A percentile compares a stretch with the other conserved stretches of the same genome.
Evolutionary conservation across 306 rosid genomes (phyloP).

Genomic region (Prunus campanulata): DNA sequence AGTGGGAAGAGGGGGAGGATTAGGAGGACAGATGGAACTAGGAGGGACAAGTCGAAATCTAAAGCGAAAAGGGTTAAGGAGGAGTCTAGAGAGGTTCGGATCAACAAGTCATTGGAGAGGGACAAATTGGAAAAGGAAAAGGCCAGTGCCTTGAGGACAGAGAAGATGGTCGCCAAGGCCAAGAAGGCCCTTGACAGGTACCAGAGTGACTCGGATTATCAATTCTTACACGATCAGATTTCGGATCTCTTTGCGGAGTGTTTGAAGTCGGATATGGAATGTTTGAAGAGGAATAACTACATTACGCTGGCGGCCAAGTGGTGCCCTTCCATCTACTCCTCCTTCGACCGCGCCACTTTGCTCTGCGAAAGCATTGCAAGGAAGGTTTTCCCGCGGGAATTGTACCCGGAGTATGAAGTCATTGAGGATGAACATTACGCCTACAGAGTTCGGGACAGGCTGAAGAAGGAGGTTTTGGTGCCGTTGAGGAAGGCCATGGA

Average conservation of each 20-base stretch:
- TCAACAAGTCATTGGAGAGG: neutral
- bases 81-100: neutral
- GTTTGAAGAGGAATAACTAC: constrained; percentile 7
- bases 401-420: constrained; percentile 37
- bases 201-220: constrained; percentile 26
- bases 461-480: constrained; percentile 49
- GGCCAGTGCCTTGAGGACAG: constrained; percentile 26
- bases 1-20: neutral
- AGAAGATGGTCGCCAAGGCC: constrained; percentile 40
- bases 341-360: constrained; percentile 45
- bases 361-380: constrained; percentile 52
- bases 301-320: constrained; percentile 62
- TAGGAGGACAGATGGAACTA: too few species aligned
- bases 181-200: constrained; percentile 40
- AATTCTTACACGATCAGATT: constrained; percentile 31
- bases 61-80: too few species aligned
- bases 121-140: constrained; percentile 21
- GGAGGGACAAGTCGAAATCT: neutral
- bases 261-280: constrained; percentile 41
- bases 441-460: constrained; percentile 48
- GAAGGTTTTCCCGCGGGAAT: constrained; percentile 42
- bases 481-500: constrained; percentile 48
- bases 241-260: constrained; percentile 46
- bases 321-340: constrained; percentile 63
- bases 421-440: constrained; percentile 58